phyloP scores from a whole-genome alignment of 2,329 filamentous ascomycete species.

The Trichoderma simmonsii region DNA sequence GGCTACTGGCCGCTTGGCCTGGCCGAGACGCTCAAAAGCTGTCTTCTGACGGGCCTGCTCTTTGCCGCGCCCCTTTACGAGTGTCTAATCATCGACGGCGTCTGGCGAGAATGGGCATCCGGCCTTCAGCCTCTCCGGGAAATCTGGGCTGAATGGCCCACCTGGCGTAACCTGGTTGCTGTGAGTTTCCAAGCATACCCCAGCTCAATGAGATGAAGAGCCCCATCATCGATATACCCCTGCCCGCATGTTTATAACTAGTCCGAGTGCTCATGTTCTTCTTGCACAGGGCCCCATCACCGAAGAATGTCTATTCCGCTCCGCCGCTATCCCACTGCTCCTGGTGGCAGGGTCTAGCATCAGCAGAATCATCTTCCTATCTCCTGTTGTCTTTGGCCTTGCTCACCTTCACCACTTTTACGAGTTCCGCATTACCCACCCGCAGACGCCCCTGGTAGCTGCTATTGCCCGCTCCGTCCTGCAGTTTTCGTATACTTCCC shows the following conservation, averaged over 20 bases:
- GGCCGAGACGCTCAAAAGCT: conserved; percentile 57
- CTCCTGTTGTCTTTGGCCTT: conserved; percentile 86
- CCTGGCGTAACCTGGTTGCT: conserved; percentile 82
- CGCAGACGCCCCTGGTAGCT: conserved; percentile 59
- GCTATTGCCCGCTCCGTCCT: conserved; percentile 71
- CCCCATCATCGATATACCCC: background rate
- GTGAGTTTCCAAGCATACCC: conserved; percentile 48
- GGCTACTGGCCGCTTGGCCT: conserved; percentile 77
- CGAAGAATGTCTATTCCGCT: conserved; percentile 92
- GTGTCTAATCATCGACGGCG: conserved; percentile 66
- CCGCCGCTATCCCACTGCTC: conserved; percentile 78
- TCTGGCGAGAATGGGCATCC: conserved; percentile 62
- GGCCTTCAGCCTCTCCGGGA: conserved; percentile 53
- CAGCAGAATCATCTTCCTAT: conserved; percentile 68
- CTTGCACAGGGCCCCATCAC: conserved; percentile 70
- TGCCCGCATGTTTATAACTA: background rate
- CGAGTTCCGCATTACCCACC: conserved; percentile 82
- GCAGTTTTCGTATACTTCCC: conserved; percentile 84
- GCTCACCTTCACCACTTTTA: conserved; percentile 96
- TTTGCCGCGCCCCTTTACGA: conserved; percentile 87
- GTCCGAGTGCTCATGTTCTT: background rate
- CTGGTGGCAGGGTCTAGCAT: conserved; percentile 62
- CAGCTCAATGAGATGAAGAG: background rate
- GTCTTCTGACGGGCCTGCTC: conserved; percentile 72
- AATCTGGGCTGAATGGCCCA: conserved; percentile 69